Conservation (phyloP, 148 eudicot species). For the Pharnaceum exiguum region DNA sequence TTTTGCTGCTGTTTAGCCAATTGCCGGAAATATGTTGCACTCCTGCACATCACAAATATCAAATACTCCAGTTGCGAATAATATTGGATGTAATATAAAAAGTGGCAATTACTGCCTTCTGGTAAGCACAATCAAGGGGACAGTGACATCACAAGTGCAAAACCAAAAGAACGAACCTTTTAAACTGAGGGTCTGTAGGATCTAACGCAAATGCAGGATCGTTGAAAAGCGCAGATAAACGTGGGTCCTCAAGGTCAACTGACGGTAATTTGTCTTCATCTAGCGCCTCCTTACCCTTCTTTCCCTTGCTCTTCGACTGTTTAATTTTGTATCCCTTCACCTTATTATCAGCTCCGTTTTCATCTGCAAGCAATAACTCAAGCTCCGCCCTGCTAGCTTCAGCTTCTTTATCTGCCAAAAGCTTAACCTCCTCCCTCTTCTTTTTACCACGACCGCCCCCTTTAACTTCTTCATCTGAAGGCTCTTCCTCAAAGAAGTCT, state of each 20-base stretch:
- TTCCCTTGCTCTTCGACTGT: slow-evolving; percentile 59
- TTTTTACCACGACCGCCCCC: slow-evolving; percentile 20
- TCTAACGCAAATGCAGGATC: slow-evolving; percentile 71
- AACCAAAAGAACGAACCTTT: slow-evolving; percentile 45
- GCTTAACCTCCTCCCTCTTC: slow-evolving; percentile 20
- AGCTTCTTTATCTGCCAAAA: slow-evolving; percentile 37
- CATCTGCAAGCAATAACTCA: slow-evolving; percentile 82
- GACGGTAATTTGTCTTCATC: slow-evolving; percentile 67
- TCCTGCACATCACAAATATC: slow-evolving; percentile 46
- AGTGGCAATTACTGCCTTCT: too few species aligned
- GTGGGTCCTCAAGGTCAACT: slow-evolving; percentile 64
- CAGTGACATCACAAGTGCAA: background rate
- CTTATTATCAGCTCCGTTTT: slow-evolving; percentile 40
- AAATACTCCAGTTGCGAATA: slow-evolving; percentile 9
- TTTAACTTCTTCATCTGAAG: slow-evolving; percentile 30
- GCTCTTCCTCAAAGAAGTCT: slow-evolving; percentile 73
- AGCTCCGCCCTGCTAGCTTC: slow-evolving; percentile 81
- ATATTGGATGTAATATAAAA: too few species aligned
- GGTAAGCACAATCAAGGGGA: background rate
- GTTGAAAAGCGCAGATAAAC: slow-evolving; percentile 61
- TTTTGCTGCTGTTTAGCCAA: slow-evolving; percentile 45
- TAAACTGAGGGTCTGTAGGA: slow-evolving; percentile 93
- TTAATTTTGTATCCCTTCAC: slow-evolving; percentile 79
- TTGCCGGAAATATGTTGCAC: slow-evolving; percentile 71
- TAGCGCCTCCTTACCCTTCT: slow-evolving; percentile 48